These are phyloP conservation scores for Pyracantha coccinea DNA, from an alignment of 331 rosid species.

Conservation along the genomic window DNA sequence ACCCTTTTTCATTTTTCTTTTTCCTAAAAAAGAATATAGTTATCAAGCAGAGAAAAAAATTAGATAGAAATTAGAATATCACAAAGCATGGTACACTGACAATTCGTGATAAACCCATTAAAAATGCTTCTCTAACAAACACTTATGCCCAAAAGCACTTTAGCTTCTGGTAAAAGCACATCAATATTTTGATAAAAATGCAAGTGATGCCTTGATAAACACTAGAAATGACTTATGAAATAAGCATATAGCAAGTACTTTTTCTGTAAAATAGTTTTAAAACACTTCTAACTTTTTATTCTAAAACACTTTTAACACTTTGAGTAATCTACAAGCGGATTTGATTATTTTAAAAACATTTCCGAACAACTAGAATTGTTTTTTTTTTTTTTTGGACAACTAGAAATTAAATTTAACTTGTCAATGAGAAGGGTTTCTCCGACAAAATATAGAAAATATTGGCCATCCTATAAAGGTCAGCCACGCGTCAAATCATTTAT, in stretches of 20 bases:
- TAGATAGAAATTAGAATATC: no score
- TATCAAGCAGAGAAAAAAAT: neutral
- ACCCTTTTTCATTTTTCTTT: neutral
- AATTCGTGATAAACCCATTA: neutral
- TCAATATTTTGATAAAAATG: no score
- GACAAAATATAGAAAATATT: neutral
- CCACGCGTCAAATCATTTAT: slow-evolving; percentile 32
- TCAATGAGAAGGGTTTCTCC: neutral
- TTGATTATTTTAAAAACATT: no score
- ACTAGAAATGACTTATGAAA: neutral
- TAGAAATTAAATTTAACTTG: no score
- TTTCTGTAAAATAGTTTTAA: no score
- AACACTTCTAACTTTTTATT: neutral
- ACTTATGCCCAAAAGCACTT: neutral
- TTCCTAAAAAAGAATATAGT: neutral
- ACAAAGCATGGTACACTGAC: neutral
- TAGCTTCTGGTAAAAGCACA: no score
- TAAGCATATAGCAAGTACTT: no score
- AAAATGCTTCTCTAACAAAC: neutral
- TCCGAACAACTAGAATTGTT: no score
- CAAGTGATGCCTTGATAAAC: no score
- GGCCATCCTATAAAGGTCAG: neutral
- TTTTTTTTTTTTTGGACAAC: no score
- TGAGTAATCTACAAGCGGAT: neutral
- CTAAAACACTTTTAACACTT: no score